A percentile compares a stretch with the other conserved stretches of the same genome.
These are phyloP conservation scores for Actinomortierella ambigua DNA, from an alignment of 371 early-diverging fungal genomes.

Conservation along the genomic window DNA sequence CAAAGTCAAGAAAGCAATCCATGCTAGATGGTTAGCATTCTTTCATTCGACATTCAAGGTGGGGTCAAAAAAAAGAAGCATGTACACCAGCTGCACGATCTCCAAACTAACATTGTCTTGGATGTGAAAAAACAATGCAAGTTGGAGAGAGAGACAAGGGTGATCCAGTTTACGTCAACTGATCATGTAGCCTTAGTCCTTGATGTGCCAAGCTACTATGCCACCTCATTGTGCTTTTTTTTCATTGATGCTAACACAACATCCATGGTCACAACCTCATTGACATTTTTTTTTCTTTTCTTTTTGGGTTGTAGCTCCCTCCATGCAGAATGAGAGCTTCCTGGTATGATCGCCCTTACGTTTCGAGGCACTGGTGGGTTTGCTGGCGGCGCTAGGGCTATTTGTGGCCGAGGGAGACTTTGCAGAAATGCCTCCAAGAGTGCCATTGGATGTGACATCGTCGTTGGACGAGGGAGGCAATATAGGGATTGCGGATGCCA, in stretches of 20 bases:
- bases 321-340: not conserved
- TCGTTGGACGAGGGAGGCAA: conserved; percentile 52
- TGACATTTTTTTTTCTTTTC: too few species aligned
- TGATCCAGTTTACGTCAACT: too few species aligned
- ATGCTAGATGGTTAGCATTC: conserved; percentile 1
- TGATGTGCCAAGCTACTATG: too few species aligned
- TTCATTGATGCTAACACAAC: too few species aligned
- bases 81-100: not conserved
- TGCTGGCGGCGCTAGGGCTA: conserved; percentile 17
- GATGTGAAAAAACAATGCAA: too few species aligned
- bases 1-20: conserved; percentile 1
- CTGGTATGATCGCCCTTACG: conserved; percentile 36
- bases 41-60: not conserved
- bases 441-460: conserved; percentile 13
- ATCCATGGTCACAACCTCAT: too few species aligned
- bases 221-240: too few species aligned
- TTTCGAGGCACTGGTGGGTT: conserved; percentile 39
- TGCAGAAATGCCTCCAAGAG: conserved; percentile 15
- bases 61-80: not conserved
- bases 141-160: too few species aligned
- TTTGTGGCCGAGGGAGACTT: conserved; percentile 27
- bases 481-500: conserved; percentile 65
- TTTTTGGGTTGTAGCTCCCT: too few species aligned
- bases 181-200: too few species aligned
- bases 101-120: not conserved